Evolutionary conservation across 2,329 filamentous ascomycete genomes (phyloP), one percentile per base, ranked within the genome.

Genomic region (Aureobasidium lini): DNA sequence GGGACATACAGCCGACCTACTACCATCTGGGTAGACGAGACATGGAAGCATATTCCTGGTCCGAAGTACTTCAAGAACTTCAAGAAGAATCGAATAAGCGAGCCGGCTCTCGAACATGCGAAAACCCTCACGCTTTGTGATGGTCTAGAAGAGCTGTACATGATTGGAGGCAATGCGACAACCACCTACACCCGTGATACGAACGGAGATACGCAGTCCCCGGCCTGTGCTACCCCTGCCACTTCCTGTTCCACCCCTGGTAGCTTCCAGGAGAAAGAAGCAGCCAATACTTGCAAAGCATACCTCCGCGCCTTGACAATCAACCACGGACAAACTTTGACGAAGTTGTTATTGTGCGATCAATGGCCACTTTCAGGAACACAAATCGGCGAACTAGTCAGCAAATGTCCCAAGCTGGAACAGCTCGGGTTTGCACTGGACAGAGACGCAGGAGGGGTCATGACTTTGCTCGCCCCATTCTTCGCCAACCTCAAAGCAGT

Each of bases 311-410:
- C 72, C 37, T 76, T 85, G 60, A 75, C 79, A 18, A 68, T 72
- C 1, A 73, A 78, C 42, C 81, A 84, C 63, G 79, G 79, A 40
- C 63, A 73, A 23, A 79, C 73, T 1, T 68, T 86, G 42, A 77
- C 76, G 44, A 81, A 84, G 64, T 76, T 86, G 6, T 75, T 85
- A 2, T 76, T 86, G 4, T 76, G 77, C 2, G 77, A 83, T 36
- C 73, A 77, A 44, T 85, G 82, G 81, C 70, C 75, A 16, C 73
- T 85, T 2, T 75, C 76, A 15, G 72, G 75, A 2, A 68, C 73
- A 1, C 72, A 79, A 4, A 70, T 85, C 8, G 75, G 75, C 34
- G 76, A 77, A 7, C 70, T 85, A 6, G 78, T 82, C 34, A 77
- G 79, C 52, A 71, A 71, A 9, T 83, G 81, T 60, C 81, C 83